phyloP scores from a whole-genome alignment of 2,329 filamentous ascomycete species.

The Teratosphaeria nubilosa region DNA sequence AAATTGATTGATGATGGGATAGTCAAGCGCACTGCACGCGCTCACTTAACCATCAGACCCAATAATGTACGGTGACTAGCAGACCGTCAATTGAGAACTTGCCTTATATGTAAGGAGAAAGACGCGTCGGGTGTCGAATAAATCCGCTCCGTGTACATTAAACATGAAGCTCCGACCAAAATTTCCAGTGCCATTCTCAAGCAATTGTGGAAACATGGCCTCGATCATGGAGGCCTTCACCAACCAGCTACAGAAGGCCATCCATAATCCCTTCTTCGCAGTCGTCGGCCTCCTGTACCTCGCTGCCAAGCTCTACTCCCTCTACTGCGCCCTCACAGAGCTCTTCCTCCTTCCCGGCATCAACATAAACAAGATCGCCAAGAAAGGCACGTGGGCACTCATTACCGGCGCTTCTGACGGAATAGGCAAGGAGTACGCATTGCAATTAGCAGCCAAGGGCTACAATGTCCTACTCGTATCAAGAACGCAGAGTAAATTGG shows the following conservation, averaged over 20 bases:
- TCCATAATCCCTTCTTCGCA: constrained; percentile 16
- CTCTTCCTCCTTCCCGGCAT: constrained; percentile 40
- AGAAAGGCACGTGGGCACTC: constrained; percentile 85
- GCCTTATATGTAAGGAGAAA: no score
- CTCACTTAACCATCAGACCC: not conserved
- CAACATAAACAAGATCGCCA: constrained; percentile 66
- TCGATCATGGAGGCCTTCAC: not conserved
- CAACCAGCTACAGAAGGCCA: not conserved
- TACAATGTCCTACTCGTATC: constrained; percentile 95
- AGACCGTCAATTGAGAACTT: no score
- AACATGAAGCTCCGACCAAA: not conserved
- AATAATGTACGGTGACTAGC: no score
- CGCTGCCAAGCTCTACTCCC: constrained; percentile 33
- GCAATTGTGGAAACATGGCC: not conserved
- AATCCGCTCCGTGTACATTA: not conserved
- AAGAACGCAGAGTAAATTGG: constrained; percentile 86
- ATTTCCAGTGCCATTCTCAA: not conserved
- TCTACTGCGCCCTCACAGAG: constrained; percentile 37
- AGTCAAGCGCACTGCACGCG: no score
- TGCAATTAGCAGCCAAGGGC: constrained; percentile 78
- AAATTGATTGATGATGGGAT: not conserved
- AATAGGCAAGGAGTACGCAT: constrained; percentile 89
- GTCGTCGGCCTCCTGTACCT: constrained; percentile 30
- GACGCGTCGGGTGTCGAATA: not conserved
- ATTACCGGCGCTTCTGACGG: constrained; percentile 94